These are phyloP conservation scores for Mortierella antarctica DNA, from an alignment of 192 early-diverging fungal genomes.

Conservation along the genomic window DNA sequence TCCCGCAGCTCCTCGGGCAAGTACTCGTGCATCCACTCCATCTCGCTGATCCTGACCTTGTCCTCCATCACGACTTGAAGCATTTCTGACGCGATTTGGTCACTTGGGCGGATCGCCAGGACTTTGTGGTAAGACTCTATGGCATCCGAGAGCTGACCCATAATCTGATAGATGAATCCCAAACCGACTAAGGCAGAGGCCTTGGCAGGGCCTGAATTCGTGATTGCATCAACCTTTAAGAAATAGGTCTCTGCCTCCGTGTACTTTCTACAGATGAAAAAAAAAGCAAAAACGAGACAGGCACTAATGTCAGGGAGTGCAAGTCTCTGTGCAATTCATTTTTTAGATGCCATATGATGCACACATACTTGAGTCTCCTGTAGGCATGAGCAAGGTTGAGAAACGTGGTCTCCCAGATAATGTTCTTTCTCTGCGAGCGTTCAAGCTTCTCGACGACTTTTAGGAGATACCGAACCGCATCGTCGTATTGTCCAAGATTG, in stretches of 20 bases:
- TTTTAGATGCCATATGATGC: neutral
- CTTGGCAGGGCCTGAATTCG: slow-evolving; percentile 28
- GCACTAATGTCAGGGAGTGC: neutral
- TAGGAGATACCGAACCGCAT: slow-evolving; percentile 65
- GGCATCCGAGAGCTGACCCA: slow-evolving; percentile 61
- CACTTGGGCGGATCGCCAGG: slow-evolving; percentile 47
- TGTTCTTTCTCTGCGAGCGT: slow-evolving; percentile 51
- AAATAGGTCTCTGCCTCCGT: slow-evolving; percentile 35
- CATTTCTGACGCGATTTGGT: slow-evolving; percentile 55
- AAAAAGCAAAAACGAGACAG: neutral
- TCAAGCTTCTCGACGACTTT: slow-evolving; percentile 64
- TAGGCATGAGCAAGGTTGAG: slow-evolving; percentile 78
- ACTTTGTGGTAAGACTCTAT: slow-evolving; percentile 66
- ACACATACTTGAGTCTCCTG: slow-evolving; percentile 65
- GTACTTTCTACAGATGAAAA: slow-evolving; percentile 13
- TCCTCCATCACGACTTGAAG: slow-evolving; percentile 54
- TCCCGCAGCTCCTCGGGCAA: slow-evolving; percentile 22
- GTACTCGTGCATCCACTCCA: slow-evolving; percentile 32
- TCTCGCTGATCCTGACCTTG: slow-evolving; percentile 19
- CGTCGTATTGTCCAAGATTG: slow-evolving; percentile 57
- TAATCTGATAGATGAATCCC: slow-evolving; percentile 69
- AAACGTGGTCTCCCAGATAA: slow-evolving; percentile 71
- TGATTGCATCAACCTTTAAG: slow-evolving; percentile 20
- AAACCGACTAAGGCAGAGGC: slow-evolving; percentile 59
- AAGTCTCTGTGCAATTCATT: neutral